Conservation (phyloP, 2,329 filamentous ascomycete species). For the Fusarium goolgardi region DNA sequence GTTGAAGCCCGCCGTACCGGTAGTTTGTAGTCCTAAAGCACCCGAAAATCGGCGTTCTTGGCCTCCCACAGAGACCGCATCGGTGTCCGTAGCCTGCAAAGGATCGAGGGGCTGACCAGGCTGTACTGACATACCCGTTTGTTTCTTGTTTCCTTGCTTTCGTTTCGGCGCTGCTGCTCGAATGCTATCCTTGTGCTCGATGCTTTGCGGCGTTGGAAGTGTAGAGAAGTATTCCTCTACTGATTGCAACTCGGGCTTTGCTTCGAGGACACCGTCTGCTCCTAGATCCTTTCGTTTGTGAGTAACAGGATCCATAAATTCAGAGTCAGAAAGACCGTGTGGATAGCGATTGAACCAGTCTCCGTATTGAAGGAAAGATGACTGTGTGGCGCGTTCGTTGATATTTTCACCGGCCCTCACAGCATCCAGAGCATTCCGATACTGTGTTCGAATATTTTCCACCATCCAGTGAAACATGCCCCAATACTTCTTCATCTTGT, state of each 20-base stretch:
- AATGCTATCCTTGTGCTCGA: slow-evolving; percentile 52
- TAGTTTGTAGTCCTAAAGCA: slow-evolving; percentile 56
- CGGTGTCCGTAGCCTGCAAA: slow-evolving; percentile 32
- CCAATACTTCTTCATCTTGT: slow-evolving; percentile 97
- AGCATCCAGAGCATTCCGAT: slow-evolving; percentile 86
- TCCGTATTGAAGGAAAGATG: slow-evolving; percentile 89
- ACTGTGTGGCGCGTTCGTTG: slow-evolving; percentile 60
- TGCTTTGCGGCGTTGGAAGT: slow-evolving; percentile 69
- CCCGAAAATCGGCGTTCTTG: slow-evolving; percentile 56
- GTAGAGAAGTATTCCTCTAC: slow-evolving; percentile 94
- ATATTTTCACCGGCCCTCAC: slow-evolving; percentile 72
- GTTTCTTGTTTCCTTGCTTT: slow-evolving; percentile 55
- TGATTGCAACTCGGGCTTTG: slow-evolving; percentile 90
- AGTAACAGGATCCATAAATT: slow-evolving; percentile 81
- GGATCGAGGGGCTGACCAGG: slow-evolving; percentile 40
- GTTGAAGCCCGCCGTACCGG: slow-evolving; percentile 55
- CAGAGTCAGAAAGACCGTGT: slow-evolving; percentile 85
- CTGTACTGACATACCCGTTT: slow-evolving; percentile 17
- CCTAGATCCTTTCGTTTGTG: slow-evolving; percentile 78
- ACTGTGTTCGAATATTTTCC: slow-evolving; percentile 90
- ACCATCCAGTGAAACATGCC: slow-evolving; percentile 98
- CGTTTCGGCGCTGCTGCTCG: slow-evolving; percentile 49
- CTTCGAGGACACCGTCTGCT: slow-evolving; percentile 88
- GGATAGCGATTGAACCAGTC: slow-evolving; percentile 98
- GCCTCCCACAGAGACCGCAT: slow-evolving; percentile 26